These are phyloP conservation scores for Pythium aphanidermatum DNA, from an alignment of 352 stramenopile species.

Conservation along the genomic window DNA sequence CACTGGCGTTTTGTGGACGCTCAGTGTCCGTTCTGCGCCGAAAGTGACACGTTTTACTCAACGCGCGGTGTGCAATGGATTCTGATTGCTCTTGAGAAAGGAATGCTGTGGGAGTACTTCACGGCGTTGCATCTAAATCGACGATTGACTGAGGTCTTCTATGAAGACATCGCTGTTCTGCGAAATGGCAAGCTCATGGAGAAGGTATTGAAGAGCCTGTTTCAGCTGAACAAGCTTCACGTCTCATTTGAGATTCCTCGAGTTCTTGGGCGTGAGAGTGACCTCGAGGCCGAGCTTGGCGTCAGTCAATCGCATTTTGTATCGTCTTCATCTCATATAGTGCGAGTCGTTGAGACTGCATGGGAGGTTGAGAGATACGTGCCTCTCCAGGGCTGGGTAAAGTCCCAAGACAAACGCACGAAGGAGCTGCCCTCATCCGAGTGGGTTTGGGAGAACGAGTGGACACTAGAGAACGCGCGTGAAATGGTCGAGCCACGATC, in stretches of 20 bases:
- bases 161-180: constrained; percentile 44
- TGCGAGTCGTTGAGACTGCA: constrained; percentile 57
- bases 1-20: constrained; percentile 58
- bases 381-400: constrained; percentile 64
- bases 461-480: constrained; percentile 34
- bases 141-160: constrained; percentile 44
- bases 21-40: constrained; percentile 39
- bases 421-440: constrained; percentile 68
- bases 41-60: constrained; percentile 58
- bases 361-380: constrained; percentile 75
- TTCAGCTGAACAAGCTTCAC: constrained; percentile 41
- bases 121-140: constrained; percentile 41
- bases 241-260: constrained; percentile 47
- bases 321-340: constrained; percentile 4
- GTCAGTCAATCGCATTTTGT: neutral
- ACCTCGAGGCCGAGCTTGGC: constrained; percentile 39
- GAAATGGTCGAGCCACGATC: constrained; percentile 9
- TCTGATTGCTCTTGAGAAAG: constrained; percentile 52
- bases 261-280: constrained; percentile 33
- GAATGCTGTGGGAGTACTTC: constrained; percentile 45
- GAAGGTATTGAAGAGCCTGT: constrained; percentile 41
- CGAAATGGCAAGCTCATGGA: constrained; percentile 33
- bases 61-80: constrained; percentile 74
- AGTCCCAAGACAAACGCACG: constrained; percentile 43
- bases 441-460: constrained; percentile 78